These are phyloP conservation scores for Coelastrella sp. DNA, from an alignment of 139 green algal genomes.

Conservation along the genomic window DNA sequence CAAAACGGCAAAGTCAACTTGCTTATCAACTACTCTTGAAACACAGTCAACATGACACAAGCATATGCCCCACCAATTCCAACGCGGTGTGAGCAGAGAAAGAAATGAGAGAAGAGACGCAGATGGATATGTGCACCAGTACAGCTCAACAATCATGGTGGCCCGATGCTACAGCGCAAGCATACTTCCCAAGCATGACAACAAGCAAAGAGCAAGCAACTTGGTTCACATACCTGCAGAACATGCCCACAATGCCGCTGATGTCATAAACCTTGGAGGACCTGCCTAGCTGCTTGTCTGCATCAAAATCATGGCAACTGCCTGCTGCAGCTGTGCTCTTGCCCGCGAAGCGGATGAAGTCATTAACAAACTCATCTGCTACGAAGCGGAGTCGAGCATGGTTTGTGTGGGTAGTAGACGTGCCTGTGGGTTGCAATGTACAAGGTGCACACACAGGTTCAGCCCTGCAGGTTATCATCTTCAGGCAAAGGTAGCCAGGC, in stretches of 20 bases:
- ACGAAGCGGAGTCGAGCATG: background rate
- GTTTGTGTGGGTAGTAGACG: background rate
- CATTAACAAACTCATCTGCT: background rate
- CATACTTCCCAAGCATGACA: background rate
- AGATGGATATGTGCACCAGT: no score
- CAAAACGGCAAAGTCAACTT: no score
- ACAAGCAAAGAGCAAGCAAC: no score
- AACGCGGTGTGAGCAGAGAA: no score
- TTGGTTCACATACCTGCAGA: conserved; percentile 26
- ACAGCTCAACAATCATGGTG: no score
- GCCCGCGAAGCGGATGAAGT: background rate
- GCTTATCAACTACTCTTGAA: no score
- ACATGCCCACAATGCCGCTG: background rate
- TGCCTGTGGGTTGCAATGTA: background rate
- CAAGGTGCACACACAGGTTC: background rate
- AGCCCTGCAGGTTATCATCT: background rate
- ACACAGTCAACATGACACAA: no score
- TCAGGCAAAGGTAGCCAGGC: background rate
- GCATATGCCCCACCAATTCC: no score
- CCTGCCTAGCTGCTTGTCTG: background rate
- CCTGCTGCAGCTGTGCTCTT: background rate
- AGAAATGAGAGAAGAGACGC: no score
- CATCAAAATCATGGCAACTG: background rate
- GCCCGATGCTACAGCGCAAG: no score
- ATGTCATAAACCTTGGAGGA: background rate